These are phyloP conservation scores for Oryza meridionalis DNA, from an alignment of 176 grass and related monocot genomes.

Conservation along the genomic window DNA sequence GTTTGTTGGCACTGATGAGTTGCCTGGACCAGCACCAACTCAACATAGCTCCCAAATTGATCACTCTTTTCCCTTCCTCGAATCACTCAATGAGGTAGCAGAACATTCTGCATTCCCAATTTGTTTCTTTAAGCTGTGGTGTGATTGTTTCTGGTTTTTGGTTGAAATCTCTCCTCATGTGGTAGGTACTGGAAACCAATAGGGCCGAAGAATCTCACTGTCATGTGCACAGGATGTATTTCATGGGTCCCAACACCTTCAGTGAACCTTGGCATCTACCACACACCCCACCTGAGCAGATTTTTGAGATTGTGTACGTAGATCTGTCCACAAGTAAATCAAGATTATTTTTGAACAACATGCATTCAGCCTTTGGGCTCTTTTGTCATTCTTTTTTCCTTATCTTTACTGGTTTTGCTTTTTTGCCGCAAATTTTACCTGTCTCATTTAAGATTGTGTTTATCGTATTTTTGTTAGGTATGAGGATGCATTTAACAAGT, in stretches of 20 bases:
- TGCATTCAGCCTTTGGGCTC: slow-evolving; percentile 6
- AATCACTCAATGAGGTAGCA: slow-evolving; percentile 93
- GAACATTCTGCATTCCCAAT: slow-evolving; percentile 12
- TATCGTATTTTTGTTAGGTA: slow-evolving; percentile 52
- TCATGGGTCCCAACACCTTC: slow-evolving; percentile 97
- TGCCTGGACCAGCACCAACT: slow-evolving; percentile 87
- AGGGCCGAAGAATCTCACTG: slow-evolving; percentile 92
- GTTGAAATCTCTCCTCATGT: slow-evolving; percentile 46
- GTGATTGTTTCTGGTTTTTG: slow-evolving; percentile 19
- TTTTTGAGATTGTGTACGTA: slow-evolving; percentile 91
- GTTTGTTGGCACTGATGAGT: slow-evolving; percentile 90
- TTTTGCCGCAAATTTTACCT: slow-evolving; percentile 8
- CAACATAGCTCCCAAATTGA: slow-evolving; percentile 95
- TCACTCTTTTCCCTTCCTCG: slow-evolving; percentile 95
- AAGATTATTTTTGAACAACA: slow-evolving; percentile 20
- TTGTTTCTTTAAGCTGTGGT: not conserved
- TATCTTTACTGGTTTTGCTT: slow-evolving; percentile 25
- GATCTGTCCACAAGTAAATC: slow-evolving; percentile 5
- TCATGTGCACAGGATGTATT: slow-evolving; percentile 94
- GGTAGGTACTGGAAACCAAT: slow-evolving; percentile 92
- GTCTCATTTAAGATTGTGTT: not conserved
- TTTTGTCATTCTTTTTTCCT: not conserved
- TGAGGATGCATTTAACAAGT: slow-evolving; percentile 94
- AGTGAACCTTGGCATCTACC: slow-evolving; percentile 96
- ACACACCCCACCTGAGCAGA: slow-evolving; percentile 76